These are phyloP conservation scores for Alliaria petiolata DNA, from an alignment of 345 rosid genomes.

Conservation along the genomic window DNA sequence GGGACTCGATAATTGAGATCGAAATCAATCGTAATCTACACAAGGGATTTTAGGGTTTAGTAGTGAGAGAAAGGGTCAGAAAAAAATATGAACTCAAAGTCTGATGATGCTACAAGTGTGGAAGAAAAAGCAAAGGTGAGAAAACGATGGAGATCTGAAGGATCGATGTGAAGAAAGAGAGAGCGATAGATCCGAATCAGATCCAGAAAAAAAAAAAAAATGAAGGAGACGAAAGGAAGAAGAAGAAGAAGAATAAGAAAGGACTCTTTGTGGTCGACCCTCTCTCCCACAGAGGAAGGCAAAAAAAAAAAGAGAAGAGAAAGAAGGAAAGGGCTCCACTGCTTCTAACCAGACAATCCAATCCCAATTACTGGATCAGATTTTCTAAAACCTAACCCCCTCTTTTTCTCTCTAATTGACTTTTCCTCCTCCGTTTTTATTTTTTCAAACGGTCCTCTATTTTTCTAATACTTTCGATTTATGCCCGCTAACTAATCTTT, in stretches of 20 bases:
- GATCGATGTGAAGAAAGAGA: not conserved
- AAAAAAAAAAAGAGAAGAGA: not conserved
- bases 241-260: not conserved
- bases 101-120: not conserved
- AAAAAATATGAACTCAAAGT: not conserved
- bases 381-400: slow-evolving; percentile 30
- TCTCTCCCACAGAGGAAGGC: slow-evolving; percentile 14
- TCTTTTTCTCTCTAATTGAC: slow-evolving; percentile 19
- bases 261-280: slow-evolving; percentile 3
- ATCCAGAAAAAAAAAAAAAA: slow-evolving; percentile 1
- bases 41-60: slow-evolving; percentile 11
- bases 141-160: slow-evolving; percentile 1
- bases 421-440: not conserved
- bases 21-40: not conserved
- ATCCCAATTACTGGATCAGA: slow-evolving; percentile 31
- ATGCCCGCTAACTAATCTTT: not conserved
- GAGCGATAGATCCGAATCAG: slow-evolving; percentile 14
- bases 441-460: not conserved
- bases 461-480: not conserved
- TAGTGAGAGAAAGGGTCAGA: not conserved
- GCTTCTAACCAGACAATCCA: slow-evolving; percentile 36
- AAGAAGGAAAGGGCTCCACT: slow-evolving; percentile 28
- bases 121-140: not conserved
- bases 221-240: not conserved
- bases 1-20: not conserved